A percentile compares a stretch with the other conserved stretches of the same genome.
Conservation (phyloP, 139 green algal species). For the Micractinium sp. region DNA sequence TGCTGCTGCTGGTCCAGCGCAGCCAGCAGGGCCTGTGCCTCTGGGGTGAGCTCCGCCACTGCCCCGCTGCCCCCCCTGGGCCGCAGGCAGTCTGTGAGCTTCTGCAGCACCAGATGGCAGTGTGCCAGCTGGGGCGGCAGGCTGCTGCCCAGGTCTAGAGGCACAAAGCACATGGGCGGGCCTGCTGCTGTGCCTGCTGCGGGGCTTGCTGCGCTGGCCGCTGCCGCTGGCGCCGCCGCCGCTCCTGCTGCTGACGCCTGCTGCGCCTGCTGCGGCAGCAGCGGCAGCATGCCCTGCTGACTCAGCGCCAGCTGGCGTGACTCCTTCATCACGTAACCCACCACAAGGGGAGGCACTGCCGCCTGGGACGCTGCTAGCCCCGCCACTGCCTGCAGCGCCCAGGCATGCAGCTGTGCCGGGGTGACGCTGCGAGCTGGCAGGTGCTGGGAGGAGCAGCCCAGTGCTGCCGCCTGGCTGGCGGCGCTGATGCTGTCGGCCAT, state of each 20-base stretch:
- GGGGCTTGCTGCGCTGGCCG: not conserved
- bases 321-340: constrained; percentile 43
- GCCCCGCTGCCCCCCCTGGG: not conserved
- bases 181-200: not conserved
- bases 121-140: constrained; percentile 43
- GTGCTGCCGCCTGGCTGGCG: not conserved
- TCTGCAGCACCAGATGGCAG: constrained; percentile 77
- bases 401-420: constrained; percentile 2
- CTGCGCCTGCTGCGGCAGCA: not conserved
- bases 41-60: constrained; percentile 14
- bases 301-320: constrained; percentile 22
- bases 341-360: not conserved
- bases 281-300: constrained; percentile 37
- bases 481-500: not conserved
- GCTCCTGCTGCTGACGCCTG: not conserved
- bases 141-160: constrained; percentile 50
- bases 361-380: not conserved
- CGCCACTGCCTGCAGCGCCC: not conserved
- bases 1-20: not conserved
- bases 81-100: constrained; percentile 71
- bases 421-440: not conserved
- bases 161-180: constrained; percentile 51
- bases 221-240: not conserved
- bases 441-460: constrained; percentile 6
- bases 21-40: not conserved